phyloP scores from a whole-genome alignment of 2,329 filamentous ascomycete species.

The Gnomoniopsis smithogilvyi region DNA sequence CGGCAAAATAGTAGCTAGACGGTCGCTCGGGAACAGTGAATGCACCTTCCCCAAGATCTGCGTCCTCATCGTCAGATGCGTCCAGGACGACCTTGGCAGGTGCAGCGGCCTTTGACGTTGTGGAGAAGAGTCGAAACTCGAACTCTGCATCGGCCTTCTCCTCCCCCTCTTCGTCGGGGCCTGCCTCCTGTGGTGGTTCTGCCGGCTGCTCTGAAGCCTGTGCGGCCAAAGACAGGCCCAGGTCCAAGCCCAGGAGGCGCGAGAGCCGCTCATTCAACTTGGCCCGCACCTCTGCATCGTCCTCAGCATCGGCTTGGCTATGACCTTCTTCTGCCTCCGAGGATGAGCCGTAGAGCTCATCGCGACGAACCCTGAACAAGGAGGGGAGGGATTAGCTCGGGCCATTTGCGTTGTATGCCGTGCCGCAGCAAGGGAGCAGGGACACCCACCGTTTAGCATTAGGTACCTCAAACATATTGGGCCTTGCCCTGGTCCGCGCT shows the following conservation, averaged over 20 bases:
- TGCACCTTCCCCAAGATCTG: constrained; percentile 30
- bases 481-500: constrained; percentile 1
- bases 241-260: constrained; percentile 40
- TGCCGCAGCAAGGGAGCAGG: neutral
- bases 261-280: constrained; percentile 47
- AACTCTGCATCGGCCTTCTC: constrained; percentile 36
- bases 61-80: constrained; percentile 34
- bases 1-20: constrained; percentile 46
- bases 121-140: constrained; percentile 57
- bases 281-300: constrained; percentile 37
- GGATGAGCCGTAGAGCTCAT: constrained; percentile 45
- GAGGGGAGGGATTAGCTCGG: neutral
- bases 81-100: constrained; percentile 48
- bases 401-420: neutral
- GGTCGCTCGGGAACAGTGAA: constrained; percentile 40
- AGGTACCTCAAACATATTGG: constrained; percentile 49
- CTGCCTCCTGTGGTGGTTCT: neutral
- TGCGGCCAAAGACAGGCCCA: constrained; percentile 12
- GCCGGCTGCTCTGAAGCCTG: neutral
- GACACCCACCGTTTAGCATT: constrained; percentile 46
- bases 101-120: constrained; percentile 27
- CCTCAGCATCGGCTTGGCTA: constrained; percentile 28
- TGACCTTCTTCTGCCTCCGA: constrained; percentile 28
- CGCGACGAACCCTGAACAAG: constrained; percentile 47
- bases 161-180: constrained; percentile 20